A percentile compares a stretch with the other conserved stretches of the same genome.
Evolutionary conservation across 176 grass and related monocot species (phyloP).

Genomic region (Chloris gayana): DNA sequence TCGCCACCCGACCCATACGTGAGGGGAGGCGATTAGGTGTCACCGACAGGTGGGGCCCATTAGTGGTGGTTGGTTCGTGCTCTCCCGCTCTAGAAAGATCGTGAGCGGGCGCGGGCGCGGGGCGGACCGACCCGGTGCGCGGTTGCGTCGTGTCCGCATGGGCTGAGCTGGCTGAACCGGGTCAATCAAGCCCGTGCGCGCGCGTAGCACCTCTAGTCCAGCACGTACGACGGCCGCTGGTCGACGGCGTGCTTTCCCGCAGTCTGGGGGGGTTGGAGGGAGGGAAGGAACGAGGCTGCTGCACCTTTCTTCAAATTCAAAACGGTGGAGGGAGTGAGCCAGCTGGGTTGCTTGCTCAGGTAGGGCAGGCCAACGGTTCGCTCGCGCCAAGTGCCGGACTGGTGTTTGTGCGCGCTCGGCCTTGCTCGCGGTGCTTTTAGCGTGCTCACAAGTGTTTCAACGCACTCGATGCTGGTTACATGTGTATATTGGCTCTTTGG

Average conservation of each 20-base stretch:
- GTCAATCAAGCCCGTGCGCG: background rate
- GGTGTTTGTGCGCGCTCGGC: background rate
- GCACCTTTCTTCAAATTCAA: slow-evolving; percentile 57
- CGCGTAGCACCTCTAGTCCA: background rate
- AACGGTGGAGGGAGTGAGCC: slow-evolving; percentile 36
- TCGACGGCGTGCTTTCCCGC: slow-evolving; percentile 19
- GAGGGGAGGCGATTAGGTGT: background rate
- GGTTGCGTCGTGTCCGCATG: background rate
- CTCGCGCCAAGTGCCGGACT: slow-evolving; percentile 37
- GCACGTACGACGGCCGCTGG: slow-evolving; percentile 5
- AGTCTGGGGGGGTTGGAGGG: background rate
- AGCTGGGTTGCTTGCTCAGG: background rate
- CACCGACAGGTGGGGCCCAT: background rate
- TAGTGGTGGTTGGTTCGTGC: background rate
- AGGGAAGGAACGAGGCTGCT: background rate
- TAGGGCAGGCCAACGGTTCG: slow-evolving; percentile 6
- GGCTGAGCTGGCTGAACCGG: slow-evolving; percentile 21
- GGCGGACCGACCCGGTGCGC: background rate
- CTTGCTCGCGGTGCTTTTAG: background rate
- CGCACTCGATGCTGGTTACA: too few relatives aligned
- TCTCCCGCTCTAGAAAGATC: too few relatives aligned
- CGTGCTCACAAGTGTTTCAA: background rate
- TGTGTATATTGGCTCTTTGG: too few relatives aligned
- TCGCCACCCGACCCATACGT: slow-evolving; percentile 9
- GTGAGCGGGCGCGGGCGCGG: background rate